Conservation (phyloP, 345 rosid species). For the Eucalyptus sp. region DNA sequence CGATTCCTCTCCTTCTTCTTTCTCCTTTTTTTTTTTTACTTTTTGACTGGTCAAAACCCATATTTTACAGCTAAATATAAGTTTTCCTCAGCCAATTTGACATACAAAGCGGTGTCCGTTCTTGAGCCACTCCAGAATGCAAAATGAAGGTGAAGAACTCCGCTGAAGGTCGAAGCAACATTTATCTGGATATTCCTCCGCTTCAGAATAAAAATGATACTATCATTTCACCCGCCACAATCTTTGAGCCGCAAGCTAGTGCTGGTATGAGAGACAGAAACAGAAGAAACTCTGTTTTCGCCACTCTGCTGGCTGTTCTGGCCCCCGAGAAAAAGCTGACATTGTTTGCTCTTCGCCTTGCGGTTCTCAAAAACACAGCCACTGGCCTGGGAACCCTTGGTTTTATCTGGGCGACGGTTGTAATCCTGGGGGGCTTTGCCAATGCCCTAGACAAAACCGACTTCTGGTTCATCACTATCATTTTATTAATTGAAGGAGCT, state of each 20-base stretch:
- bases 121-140: background rate
- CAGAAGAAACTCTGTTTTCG: background rate
- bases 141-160: background rate
- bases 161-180: background rate
- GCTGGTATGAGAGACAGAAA: background rate
- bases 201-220: background rate
- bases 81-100: background rate
- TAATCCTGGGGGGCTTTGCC: slow-evolving; percentile 69
- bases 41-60: no score
- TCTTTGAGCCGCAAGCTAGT: background rate
- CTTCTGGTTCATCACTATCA: slow-evolving; percentile 66
- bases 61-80: background rate
- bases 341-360: slow-evolving; percentile 62
- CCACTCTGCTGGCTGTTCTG: background rate
- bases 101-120: background rate
- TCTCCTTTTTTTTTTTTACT: no score
- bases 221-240: background rate
- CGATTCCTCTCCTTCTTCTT: no score
- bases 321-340: slow-evolving; percentile 70
- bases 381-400: slow-evolving; percentile 69
- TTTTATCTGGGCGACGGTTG: slow-evolving; percentile 83
- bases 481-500: slow-evolving; percentile 61
- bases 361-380: slow-evolving; percentile 58
- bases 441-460: slow-evolving; percentile 52
- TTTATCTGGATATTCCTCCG: background rate